Conservation (phyloP, 2,329 filamentous ascomycete genomes). For the Didymella pinodella region DNA sequence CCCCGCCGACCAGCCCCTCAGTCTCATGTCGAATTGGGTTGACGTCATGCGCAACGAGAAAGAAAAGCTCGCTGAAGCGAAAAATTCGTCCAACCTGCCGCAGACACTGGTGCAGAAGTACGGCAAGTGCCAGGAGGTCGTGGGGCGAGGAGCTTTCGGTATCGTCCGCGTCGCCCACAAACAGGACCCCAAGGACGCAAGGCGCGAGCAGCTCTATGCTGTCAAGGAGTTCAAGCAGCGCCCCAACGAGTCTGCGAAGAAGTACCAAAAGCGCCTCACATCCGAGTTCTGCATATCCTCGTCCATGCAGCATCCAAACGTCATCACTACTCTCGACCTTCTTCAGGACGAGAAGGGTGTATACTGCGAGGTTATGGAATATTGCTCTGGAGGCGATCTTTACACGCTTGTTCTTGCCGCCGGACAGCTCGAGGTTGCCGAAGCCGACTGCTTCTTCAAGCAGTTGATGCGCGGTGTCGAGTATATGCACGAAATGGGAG, state of each 20-base stretch:
- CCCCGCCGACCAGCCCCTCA: slow-evolving; percentile 79
- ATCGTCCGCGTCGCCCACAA: slow-evolving; percentile 99
- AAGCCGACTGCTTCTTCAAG: slow-evolving; percentile 98
- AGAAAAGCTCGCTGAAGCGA: slow-evolving; percentile 76
- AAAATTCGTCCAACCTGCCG: slow-evolving; percentile 77
- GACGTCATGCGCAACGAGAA: slow-evolving; percentile 91
- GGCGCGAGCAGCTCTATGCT: slow-evolving; percentile 87
- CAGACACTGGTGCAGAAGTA: slow-evolving; percentile 93
- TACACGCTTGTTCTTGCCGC: slow-evolving; percentile 92
- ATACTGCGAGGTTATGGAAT: slow-evolving; percentile 99
- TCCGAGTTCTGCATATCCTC: slow-evolving; percentile 99
- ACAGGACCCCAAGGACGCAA: slow-evolving; percentile 78
- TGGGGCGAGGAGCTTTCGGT: slow-evolving; percentile 94
- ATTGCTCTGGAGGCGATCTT: slow-evolving; percentile 93
- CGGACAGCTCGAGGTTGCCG: slow-evolving; percentile 87
- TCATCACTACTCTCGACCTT: slow-evolving; percentile 96
- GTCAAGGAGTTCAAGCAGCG: slow-evolving; percentile 97
- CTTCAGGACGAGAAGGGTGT: slow-evolving; percentile 96
- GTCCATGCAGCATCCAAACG: slow-evolving; percentile 93
- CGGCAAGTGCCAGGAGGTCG: slow-evolving; percentile 96
- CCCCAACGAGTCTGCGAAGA: slow-evolving; percentile 93
- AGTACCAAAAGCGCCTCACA: slow-evolving; percentile 96
- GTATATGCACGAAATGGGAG: slow-evolving; percentile 99
- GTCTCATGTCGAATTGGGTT: slow-evolving; percentile 94
- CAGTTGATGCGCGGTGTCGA: slow-evolving; percentile 99